These are phyloP conservation scores for Paecilomyces dactylethromorphus DNA, from an alignment of 2,329 filamentous ascomycete species.

Conservation along the genomic window DNA sequence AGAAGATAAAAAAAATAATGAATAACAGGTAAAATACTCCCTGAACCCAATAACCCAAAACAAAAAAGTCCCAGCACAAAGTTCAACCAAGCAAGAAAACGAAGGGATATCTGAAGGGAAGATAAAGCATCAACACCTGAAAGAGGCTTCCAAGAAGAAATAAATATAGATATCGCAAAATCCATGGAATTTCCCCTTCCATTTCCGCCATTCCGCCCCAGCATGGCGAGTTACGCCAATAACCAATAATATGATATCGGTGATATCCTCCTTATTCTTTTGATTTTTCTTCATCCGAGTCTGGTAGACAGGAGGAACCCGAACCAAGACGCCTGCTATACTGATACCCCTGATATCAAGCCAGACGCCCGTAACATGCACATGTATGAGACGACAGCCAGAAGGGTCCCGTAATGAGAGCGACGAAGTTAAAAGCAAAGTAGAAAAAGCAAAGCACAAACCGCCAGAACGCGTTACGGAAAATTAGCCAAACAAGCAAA, in stretches of 20 bases:
- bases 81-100: slow-evolving; percentile 14
- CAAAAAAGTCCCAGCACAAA: slow-evolving; percentile 1
- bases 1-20: slow-evolving; percentile 2
- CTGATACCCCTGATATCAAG: neutral
- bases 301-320: neutral
- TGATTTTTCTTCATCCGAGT: neutral
- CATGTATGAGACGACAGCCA: too few species aligned
- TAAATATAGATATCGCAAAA: too few species aligned
- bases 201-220: too few species aligned
- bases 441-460: too few species aligned
- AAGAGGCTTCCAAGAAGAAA: slow-evolving; percentile 2
- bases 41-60: neutral
- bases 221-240: too few species aligned
- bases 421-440: too few species aligned
- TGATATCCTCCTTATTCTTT: neutral
- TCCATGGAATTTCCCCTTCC: too few species aligned
- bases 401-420: too few species aligned
- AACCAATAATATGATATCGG: too few species aligned
- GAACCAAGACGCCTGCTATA: too few species aligned
- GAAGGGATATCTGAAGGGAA: slow-evolving; percentile 11
- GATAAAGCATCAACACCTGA: slow-evolving; percentile 9
- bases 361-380: neutral
- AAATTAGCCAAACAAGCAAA: neutral
- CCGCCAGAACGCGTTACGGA: too few species aligned
- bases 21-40: slow-evolving; percentile 4